These are phyloP conservation scores for Diutina mesorugosa DNA, from an alignment of 1,139 yeast species.

Conservation along the genomic window DNA sequence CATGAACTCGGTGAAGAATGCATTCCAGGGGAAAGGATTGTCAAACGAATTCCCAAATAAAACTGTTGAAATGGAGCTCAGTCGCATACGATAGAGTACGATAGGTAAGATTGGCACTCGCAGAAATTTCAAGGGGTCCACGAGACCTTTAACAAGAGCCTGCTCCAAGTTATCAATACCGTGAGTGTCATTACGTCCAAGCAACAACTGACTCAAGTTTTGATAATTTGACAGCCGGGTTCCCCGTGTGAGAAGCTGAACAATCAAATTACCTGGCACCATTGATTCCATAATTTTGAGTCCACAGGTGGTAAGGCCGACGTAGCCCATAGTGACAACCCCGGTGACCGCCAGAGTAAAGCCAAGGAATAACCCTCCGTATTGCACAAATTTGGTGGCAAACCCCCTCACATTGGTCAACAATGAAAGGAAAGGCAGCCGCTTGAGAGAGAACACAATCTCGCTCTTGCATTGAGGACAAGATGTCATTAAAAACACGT, in stretches of 20 bases:
- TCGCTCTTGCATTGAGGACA: slow-evolving; percentile 34
- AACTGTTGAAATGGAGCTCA: slow-evolving; percentile 21
- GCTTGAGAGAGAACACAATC: slow-evolving; percentile 21
- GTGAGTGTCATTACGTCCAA: slow-evolving; percentile 11
- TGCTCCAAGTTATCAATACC: not conserved
- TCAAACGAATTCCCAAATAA: not conserved
- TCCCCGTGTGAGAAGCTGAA: slow-evolving; percentile 14
- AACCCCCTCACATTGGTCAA: slow-evolving; percentile 9
- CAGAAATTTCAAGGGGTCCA: slow-evolving; percentile 28
- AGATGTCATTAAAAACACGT: slow-evolving; percentile 16
- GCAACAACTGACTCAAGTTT: slow-evolving; percentile 5
- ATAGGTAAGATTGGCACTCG: slow-evolving; percentile 29
- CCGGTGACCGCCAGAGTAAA: slow-evolving; percentile 31
- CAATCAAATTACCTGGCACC: slow-evolving; percentile 22
- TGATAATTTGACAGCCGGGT: not conserved
- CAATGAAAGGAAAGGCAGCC: slow-evolving; percentile 16
- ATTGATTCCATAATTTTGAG: slow-evolving; percentile 25
- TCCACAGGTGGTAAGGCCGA: slow-evolving; percentile 29
- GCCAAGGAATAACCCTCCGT: slow-evolving; percentile 23
- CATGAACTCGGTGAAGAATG: slow-evolving; percentile 21
- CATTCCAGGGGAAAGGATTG: slow-evolving; percentile 7
- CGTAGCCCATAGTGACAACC: slow-evolving; percentile 26
- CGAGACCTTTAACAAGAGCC: slow-evolving; percentile 6
- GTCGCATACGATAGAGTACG: slow-evolving; percentile 25
- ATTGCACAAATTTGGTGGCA: slow-evolving; percentile 10